These are phyloP conservation scores for Saccharomycopsis sp. DNA, from an alignment of 805 yeast species.

Conservation along the genomic window DNA sequence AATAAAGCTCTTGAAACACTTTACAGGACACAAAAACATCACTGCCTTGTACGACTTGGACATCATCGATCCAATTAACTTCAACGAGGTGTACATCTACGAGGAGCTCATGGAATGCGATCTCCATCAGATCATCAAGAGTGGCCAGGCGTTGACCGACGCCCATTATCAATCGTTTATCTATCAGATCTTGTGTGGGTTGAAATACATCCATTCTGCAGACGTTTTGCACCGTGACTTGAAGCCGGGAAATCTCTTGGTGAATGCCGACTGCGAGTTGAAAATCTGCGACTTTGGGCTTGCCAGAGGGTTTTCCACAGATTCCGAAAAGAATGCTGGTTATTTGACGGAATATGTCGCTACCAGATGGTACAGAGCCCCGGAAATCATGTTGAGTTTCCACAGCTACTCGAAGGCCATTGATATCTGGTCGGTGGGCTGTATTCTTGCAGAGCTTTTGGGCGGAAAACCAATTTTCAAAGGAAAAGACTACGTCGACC, in stretches of 20 bases:
- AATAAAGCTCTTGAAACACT: constrained; percentile 81
- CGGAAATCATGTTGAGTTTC: constrained; percentile 92
- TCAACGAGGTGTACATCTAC: constrained; percentile 87
- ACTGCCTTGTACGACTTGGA: constrained; percentile 94
- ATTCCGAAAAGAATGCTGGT: constrained; percentile 83
- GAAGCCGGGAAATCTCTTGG: constrained; percentile 88
- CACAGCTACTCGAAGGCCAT: constrained; percentile 95
- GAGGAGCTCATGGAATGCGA: constrained; percentile 99
- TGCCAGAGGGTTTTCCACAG: constrained; percentile 83
- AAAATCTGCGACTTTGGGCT: constrained; percentile 96
- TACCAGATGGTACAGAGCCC: constrained; percentile 98
- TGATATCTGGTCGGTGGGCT: constrained; percentile 97
- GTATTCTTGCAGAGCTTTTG: constrained; percentile 87
- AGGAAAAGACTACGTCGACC: constrained; percentile 95
- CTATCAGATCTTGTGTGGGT: constrained; percentile 87
- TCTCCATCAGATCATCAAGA: constrained; percentile 92
- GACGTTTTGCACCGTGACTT: constrained; percentile 91
- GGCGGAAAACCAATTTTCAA: constrained; percentile 90
- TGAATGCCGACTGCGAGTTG: constrained; percentile 93
- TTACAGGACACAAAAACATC: constrained; percentile 93
- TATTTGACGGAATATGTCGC: constrained; percentile 97
- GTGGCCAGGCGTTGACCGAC: constrained; percentile 90
- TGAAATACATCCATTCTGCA: constrained; percentile 83
- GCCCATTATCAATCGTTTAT: constrained; percentile 91
- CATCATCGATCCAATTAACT: constrained; percentile 69